Base-by-base conservation (phyloP, 169 alveolate species). In the Babesia caballi region DNA sequence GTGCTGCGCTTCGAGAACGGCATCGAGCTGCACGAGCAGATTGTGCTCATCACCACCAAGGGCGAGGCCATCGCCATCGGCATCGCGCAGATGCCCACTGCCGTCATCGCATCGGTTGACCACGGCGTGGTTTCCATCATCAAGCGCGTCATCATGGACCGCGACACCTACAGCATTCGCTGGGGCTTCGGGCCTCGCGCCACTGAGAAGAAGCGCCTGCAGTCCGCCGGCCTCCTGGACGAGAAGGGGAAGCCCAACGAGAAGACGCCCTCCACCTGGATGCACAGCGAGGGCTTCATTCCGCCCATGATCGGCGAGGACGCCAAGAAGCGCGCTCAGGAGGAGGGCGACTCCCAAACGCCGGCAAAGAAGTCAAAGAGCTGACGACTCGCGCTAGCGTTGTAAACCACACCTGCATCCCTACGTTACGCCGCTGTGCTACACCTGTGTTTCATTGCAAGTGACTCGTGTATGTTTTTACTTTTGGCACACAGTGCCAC, bases 161-260 rank as follows among this genome's bases (percentile, higher is more conserved):
- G 99, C 51, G 99, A 98, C 71, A 97, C 99, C 28, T 98, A 98
- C 91, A 98, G 97, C 63, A 90, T 96, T 83, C 96, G 98, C 74
- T 98, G 99, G 99, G 99, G 99, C 49, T 94, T 93, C 66, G 99
- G 99, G 15, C 99, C 99, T 8, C 94, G 98, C 67, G 98, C 99
- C 36, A 71, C 96, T 33, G 98, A 97, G 90, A 98, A 98, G 96
- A 96, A 97, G 93, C 92, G 95, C 71, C 92, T 98, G 66, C 97
- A 96, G 72, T 88, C 93, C 60, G 98, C 96, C 19, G 99, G 99
- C 15, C 90, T 94, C 68, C 90, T 96, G 54, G 99, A 97, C 82
- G 91, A 95, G 82, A 94, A 93, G 65, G 99, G 99, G 23, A 93
- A 93, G 70, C 95, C 97, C 14, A 94, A 91, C 77, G 98, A 94